Evolutionary conservation across 2,329 filamentous ascomycete species (phyloP), one percentile per base, ranked within the genome.

Genomic region (Sarocladiaceae sp.): DNA sequence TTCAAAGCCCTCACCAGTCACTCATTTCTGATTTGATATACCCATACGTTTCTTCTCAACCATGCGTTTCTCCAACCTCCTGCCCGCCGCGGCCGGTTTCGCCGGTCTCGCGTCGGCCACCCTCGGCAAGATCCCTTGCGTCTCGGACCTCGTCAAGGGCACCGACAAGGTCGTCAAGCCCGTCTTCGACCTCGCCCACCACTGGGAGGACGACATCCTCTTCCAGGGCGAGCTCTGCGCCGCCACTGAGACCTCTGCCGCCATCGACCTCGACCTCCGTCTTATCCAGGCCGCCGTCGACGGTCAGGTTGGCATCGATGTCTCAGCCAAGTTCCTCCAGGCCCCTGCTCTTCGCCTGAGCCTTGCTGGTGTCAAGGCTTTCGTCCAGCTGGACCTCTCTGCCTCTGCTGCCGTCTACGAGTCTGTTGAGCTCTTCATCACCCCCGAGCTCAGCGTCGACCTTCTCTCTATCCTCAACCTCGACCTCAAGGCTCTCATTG

Each of bases 281-380:
- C 49, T 57, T 1, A 50, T 48, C 20, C 50, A 55, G 26, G 55
- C 55, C 20, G 74, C 72, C 53, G 62, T 74, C 33, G 66, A 70
- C 51, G 75, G 74, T 50, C 58, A 58, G n/a, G 66, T 73, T 32
- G 61, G 61, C 12, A 67, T 71, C 11, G 61, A 65, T 45, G 55
- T 76, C 18, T 66, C 61, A 1, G 50, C 72, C 23, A 57, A 61
- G 15, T 57, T 71, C 31, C 57, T 68, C 4, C 48, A 62, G 16
- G 48, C 60, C 33, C 71, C 72, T 0, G 58, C 63, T 12, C 58
- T 69, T 20, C 61, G 64, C 15, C 55, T 80, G 3, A 62, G 70
- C 49, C 72, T 80, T 39, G 65, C 65, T 33, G 66, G 64, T 4
- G 55, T 79, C 49, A 73, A 77, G 56, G 61, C 75, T 6, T 74